These are phyloP conservation scores for Teratosphaeria zuluensis DNA, from an alignment of 2,329 filamentous ascomycete species.

Conservation along the genomic window DNA sequence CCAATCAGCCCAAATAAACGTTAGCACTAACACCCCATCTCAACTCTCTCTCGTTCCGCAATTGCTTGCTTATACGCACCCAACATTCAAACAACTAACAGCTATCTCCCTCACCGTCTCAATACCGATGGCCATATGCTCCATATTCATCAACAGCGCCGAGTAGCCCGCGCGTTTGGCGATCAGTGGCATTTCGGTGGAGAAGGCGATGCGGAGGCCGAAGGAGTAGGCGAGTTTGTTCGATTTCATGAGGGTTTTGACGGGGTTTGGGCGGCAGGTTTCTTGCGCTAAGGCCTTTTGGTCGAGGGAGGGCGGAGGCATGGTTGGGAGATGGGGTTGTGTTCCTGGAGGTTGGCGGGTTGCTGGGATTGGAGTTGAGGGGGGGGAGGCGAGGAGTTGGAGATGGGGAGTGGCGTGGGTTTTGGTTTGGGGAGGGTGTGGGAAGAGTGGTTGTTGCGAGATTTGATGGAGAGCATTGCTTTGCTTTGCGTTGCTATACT, in stretches of 20 bases:
- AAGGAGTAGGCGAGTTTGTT: not conserved
- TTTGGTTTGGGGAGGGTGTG: not conserved
- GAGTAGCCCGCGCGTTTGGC: not conserved
- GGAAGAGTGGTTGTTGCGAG: not conserved
- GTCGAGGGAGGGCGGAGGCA: not conserved
- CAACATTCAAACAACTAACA: not conserved
- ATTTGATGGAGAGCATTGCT: too few species aligned
- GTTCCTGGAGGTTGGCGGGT: too few species aligned
- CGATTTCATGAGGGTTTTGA: not conserved
- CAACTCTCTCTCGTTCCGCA: too few species aligned
- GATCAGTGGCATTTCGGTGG: not conserved
- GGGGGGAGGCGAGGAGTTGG: too few species aligned
- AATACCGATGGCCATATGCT: not conserved
- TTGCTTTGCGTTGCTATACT: not conserved
- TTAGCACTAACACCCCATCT: too few species aligned
- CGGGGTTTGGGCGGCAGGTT: not conserved
- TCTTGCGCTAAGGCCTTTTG: not conserved
- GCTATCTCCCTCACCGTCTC: not conserved
- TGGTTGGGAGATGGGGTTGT: too few species aligned
- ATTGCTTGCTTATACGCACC: not conserved
- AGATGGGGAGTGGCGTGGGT: too few species aligned
- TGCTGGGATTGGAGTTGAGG: too few species aligned
- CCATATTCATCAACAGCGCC: not conserved
- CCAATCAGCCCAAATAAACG: too few species aligned
- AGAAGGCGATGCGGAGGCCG: not conserved